Evolutionary conservation across 441 rosid species (phyloP).

Genomic region (Pelargonium myrrhifolium): DNA sequence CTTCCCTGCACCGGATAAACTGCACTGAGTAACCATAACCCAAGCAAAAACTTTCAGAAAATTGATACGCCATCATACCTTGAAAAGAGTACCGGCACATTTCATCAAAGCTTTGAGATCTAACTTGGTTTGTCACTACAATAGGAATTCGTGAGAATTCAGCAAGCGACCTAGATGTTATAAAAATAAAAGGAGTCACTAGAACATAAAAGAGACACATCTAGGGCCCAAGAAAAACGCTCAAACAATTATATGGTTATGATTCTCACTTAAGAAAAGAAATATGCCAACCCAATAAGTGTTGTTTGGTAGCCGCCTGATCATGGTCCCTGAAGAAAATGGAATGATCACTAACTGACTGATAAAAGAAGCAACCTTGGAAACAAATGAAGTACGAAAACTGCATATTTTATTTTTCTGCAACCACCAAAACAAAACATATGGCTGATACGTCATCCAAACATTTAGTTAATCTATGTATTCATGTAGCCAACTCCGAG

Average conservation of each 20-base stretch:
- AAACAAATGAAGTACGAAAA: neutral
- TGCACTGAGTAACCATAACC: slow-evolving; percentile 10
- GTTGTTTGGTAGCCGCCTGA: slow-evolving; percentile 40
- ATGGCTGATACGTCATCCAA: neutral
- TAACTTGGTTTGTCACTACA: slow-evolving; percentile 87
- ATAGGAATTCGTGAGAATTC: slow-evolving; percentile 76
- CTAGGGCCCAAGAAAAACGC: slow-evolving; percentile 8
- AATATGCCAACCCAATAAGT: slow-evolving; percentile 73
- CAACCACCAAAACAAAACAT: neutral
- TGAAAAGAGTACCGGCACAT: slow-evolving; percentile 52
- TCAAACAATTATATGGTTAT: slow-evolving; percentile 9
- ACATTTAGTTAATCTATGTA: too few relatives aligned
- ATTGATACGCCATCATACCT: slow-evolving; percentile 35
- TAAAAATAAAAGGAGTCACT: slow-evolving; percentile 11
- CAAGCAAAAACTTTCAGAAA: slow-evolving; percentile 14
- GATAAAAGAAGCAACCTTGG: slow-evolving; percentile 6
- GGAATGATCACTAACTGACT: slow-evolving; percentile 1
- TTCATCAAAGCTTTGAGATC: slow-evolving; percentile 55
- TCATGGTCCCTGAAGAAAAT: slow-evolving; percentile 48
- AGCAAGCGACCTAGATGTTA: slow-evolving; percentile 60
- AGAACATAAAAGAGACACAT: slow-evolving; percentile 13
- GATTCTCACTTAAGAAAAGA: slow-evolving; percentile 64
- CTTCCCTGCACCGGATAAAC: slow-evolving; percentile 32
- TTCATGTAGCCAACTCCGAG: neutral
- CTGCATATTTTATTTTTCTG: neutral